These are phyloP conservation scores for Limnomonas spitsbergensis DNA, from an alignment of 139 green algal genomes.

Conservation along the genomic window DNA sequence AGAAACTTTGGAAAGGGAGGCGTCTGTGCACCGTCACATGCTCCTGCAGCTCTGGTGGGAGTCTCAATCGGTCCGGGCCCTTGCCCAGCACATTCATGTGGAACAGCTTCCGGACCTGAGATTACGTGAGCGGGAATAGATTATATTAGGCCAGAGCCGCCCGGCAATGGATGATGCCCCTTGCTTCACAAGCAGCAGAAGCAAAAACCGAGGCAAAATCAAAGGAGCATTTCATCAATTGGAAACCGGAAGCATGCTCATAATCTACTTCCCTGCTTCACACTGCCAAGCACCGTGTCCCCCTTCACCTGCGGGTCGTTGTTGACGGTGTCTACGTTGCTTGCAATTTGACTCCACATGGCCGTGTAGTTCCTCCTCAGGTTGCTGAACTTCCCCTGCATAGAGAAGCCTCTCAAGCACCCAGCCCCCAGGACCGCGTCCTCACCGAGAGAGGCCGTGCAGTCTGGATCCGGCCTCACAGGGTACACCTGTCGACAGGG, in stretches of 20 bases:
- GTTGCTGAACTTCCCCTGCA: slow-evolving; percentile 48
- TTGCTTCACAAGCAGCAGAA: too few species aligned
- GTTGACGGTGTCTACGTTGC: too few species aligned
- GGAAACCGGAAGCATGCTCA: too few species aligned
- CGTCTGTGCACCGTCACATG: slow-evolving; percentile 24
- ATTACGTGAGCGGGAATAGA: too few species aligned
- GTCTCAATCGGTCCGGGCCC: slow-evolving; percentile 25
- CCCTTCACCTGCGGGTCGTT: too few species aligned
- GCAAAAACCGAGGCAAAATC: too few species aligned
- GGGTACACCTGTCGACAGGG: slow-evolving; percentile 26
- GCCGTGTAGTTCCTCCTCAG: slow-evolving; percentile 41
- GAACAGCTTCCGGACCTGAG: slow-evolving; percentile 27
- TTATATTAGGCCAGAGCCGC: too few species aligned
- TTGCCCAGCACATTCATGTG: slow-evolving; percentile 39
- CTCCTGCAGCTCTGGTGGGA: slow-evolving; percentile 25
- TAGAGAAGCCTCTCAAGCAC: slow-evolving; percentile 35
- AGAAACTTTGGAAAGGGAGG: slow-evolving; percentile 24
- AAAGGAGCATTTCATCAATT: too few species aligned
- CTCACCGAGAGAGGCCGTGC: background rate
- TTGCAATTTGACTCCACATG: slow-evolving; percentile 36
- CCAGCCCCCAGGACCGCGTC: slow-evolving; percentile 15
- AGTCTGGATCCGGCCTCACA: slow-evolving; percentile 12
- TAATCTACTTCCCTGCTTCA: too few species aligned
- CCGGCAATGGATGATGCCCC: too few species aligned
- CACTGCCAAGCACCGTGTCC: too few species aligned